Conservation (phyloP, 2,329 filamentous ascomycete genomes). For the Ophiobolus disseminans region DNA sequence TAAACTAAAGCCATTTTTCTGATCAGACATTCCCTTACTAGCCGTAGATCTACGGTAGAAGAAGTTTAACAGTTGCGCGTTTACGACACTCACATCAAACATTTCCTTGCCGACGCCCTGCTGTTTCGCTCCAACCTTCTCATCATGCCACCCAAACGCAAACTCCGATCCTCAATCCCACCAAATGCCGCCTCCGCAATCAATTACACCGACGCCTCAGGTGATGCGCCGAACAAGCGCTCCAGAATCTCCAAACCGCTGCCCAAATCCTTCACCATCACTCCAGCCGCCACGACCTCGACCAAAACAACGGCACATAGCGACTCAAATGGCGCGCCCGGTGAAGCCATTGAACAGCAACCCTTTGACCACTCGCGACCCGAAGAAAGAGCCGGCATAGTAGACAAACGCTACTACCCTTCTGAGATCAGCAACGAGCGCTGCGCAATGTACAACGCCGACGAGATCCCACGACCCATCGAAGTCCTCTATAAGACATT, state of each 20-base stretch:
- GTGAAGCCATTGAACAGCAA: slow-evolving; percentile 14
- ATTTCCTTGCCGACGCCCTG: too few relatives aligned
- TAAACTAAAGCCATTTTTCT: neutral
- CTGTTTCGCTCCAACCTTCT: too few relatives aligned
- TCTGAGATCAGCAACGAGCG: slow-evolving; percentile 84
- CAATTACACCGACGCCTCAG: slow-evolving; percentile 44
- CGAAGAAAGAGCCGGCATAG: slow-evolving; percentile 49
- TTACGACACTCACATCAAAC: too few relatives aligned
- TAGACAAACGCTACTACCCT: slow-evolving; percentile 75
- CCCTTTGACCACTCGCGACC: slow-evolving; percentile 47
- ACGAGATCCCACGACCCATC: slow-evolving; percentile 75
- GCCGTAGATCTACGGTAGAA: too few relatives aligned
- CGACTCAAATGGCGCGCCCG: slow-evolving; percentile 25
- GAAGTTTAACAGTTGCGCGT: too few relatives aligned
- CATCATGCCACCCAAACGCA: slow-evolving; percentile 30
- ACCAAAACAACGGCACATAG: slow-evolving; percentile 19
- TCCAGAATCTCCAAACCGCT: slow-evolving; percentile 41
- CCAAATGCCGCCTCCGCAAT: slow-evolving; percentile 37
- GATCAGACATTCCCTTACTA: neutral
- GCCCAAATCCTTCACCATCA: slow-evolving; percentile 32
- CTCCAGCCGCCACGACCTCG: slow-evolving; percentile 5
- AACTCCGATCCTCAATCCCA: slow-evolving; percentile 33
- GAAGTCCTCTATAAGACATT: slow-evolving; percentile 69
- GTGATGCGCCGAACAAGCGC: slow-evolving; percentile 47
- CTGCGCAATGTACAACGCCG: slow-evolving; percentile 74